These are phyloP conservation scores for Raphanus sativus DNA, from an alignment of 345 rosid species.

Conservation along the genomic window DNA sequence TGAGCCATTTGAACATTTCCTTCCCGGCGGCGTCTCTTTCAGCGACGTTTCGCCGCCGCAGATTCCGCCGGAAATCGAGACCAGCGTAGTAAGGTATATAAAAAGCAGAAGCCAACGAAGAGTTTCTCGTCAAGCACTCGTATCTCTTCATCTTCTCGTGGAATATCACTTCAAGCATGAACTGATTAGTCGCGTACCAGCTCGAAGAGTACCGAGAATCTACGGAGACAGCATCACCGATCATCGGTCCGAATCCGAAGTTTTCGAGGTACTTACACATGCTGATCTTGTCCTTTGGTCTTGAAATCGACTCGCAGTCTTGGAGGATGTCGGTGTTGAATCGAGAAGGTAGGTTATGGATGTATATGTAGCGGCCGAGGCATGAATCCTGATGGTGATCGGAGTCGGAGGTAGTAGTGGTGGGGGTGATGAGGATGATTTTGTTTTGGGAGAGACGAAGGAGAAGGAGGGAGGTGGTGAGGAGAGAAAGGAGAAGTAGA, in stretches of 20 bases:
- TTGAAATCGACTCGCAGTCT: conserved; percentile 40
- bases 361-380: conserved; percentile 46
- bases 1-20: conserved; percentile 43
- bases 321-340: conserved; percentile 49
- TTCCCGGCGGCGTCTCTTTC: conserved; percentile 45
- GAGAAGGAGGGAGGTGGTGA: conserved; percentile 23
- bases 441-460: conserved; percentile 26
- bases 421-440: conserved; percentile 19
- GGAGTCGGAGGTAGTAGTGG: background rate
- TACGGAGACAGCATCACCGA: background rate
- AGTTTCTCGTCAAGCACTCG: conserved; percentile 52
- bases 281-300: conserved; percentile 44
- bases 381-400: conserved; percentile 35
- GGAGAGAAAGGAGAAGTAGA: conserved; percentile 28
- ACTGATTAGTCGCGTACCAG: conserved; percentile 53
- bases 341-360: conserved; percentile 47
- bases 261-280: conserved; percentile 51
- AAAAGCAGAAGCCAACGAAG: conserved; percentile 53
- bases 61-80: conserved; percentile 47
- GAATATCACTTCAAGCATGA: conserved; percentile 55
- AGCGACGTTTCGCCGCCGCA: conserved; percentile 47
- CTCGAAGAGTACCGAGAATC: no score
- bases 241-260: conserved; percentile 49
- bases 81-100: conserved; percentile 59
- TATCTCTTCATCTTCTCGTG: conserved; percentile 54